Evolutionary conservation across 1,139 yeast species (phyloP).

Genomic region (Pichia sp.): DNA sequence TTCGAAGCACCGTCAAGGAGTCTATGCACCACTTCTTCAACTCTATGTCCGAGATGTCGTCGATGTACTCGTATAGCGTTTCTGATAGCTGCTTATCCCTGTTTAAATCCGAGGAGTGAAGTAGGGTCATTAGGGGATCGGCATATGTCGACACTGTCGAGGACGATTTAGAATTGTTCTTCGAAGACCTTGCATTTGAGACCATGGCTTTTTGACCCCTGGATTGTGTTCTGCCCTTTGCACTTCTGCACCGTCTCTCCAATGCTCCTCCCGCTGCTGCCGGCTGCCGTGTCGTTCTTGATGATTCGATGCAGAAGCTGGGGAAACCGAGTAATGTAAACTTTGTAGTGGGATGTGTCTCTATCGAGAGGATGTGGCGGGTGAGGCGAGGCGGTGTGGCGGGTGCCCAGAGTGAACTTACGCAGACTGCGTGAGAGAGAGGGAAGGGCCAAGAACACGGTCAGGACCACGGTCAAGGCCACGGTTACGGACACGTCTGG

Average conservation of each 20-base stretch:
- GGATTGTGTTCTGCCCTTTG: neutral
- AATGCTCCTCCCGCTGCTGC: neutral
- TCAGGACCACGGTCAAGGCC: no score
- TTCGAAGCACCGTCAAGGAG: slow-evolving; percentile 45
- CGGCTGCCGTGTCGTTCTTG: no score
- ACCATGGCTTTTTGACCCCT: neutral
- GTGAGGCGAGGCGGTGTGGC: neutral
- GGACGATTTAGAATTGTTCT: slow-evolving; percentile 14
- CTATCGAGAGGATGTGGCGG: slow-evolving; percentile 1
- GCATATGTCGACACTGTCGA: slow-evolving; percentile 29
- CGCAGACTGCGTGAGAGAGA: neutral
- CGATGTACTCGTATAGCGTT: slow-evolving; percentile 40
- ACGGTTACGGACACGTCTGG: no score
- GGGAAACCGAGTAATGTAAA: neutral
- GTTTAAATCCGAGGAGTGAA: slow-evolving; percentile 49
- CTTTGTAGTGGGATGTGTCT: neutral
- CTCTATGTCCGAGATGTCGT: slow-evolving; percentile 44
- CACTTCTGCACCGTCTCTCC: neutral
- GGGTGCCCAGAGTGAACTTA: neutral
- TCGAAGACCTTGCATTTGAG: neutral
- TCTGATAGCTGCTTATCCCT: slow-evolving; percentile 42
- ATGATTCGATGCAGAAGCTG: neutral
- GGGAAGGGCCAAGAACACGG: neutral
- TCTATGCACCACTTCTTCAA: slow-evolving; percentile 50
- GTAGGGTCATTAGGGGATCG: slow-evolving; percentile 47